Evolutionary conservation across 768 basidiomycete genomes (phyloP).

Genomic region (Serendipita indica): DNA sequence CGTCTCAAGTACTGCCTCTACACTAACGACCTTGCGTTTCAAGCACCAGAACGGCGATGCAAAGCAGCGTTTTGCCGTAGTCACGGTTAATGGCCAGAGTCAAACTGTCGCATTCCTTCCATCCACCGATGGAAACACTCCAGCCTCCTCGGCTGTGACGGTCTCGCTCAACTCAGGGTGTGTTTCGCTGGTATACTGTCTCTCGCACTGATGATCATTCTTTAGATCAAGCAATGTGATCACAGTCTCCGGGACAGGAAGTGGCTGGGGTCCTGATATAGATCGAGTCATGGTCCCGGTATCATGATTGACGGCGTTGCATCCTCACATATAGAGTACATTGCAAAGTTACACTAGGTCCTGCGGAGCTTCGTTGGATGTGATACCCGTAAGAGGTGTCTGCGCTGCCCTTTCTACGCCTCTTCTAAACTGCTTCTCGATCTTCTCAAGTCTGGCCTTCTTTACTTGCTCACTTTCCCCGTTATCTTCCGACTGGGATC

Average conservation of each 20-base stretch:
- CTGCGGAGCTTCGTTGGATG: no score
- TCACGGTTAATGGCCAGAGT: slow-evolving; percentile 12
- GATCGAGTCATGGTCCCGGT: slow-evolving; percentile 13
- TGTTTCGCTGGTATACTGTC: neutral
- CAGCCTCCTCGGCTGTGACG: slow-evolving; percentile 10
- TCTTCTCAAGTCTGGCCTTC: slow-evolving; percentile 5
- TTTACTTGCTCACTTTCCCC: slow-evolving; percentile 3
- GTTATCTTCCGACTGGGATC: neutral
- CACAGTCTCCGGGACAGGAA: slow-evolving; percentile 5
- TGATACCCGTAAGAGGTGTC: neutral
- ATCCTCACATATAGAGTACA: no score
- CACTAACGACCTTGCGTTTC: slow-evolving; percentile 11
- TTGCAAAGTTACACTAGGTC: no score
- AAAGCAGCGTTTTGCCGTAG: slow-evolving; percentile 7
- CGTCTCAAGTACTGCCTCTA: neutral
- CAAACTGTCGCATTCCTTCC: slow-evolving; percentile 13
- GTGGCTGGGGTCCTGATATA: slow-evolving; percentile 10
- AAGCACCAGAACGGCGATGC: slow-evolving; percentile 12
- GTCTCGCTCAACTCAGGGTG: slow-evolving; percentile 12
- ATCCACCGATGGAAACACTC: slow-evolving; percentile 11
- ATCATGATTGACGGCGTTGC: neutral
- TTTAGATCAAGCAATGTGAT: neutral
- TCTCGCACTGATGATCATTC: neutral
- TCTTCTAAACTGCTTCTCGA: neutral
- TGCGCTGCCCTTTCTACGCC: neutral